phyloP scores from a whole-genome alignment of 2,329 filamentous ascomycete genomes.

The Botryotinia narcissicola region DNA sequence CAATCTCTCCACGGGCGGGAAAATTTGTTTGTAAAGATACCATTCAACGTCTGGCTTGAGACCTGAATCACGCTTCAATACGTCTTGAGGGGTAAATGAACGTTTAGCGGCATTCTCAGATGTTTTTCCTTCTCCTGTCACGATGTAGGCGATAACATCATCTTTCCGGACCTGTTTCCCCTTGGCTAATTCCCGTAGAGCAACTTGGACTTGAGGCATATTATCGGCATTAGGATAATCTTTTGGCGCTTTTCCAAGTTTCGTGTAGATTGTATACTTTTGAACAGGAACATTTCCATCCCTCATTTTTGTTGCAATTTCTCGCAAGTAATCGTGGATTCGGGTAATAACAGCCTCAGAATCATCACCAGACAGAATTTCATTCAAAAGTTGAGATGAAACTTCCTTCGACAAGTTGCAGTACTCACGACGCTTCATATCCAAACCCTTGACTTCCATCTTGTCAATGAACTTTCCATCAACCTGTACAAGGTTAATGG shows the following conservation, averaged over 20 bases:
- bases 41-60: conserved; percentile 92
- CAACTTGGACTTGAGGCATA: conserved; percentile 97
- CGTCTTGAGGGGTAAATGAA: conserved; percentile 81
- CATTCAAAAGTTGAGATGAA: conserved; percentile 84
- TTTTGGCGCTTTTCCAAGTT: conserved; percentile 88
- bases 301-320: conserved; percentile 84
- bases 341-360: conserved; percentile 82
- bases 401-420: conserved; percentile 94
- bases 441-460: conserved; percentile 95
- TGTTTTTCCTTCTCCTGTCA: conserved; percentile 67
- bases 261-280: conserved; percentile 97
- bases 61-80: conserved; percentile 71
- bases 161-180: conserved; percentile 89
- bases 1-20: conserved; percentile 94
- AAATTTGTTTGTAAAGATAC: conserved; percentile 97
- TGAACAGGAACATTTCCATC: conserved; percentile 69
- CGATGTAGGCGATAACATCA: conserved; percentile 94
- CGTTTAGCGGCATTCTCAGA: conserved; percentile 79
- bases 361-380: conserved; percentile 91
- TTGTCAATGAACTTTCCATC: conserved; percentile 90
- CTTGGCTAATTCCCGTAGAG: conserved; percentile 78
- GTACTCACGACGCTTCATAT: conserved; percentile 97
- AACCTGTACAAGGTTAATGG: conserved; percentile 86
- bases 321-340: conserved; percentile 89
- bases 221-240: conserved; percentile 92